phyloP scores from a whole-genome alignment of 2,329 filamentous ascomycete genomes.

The Lecanicillium sp. region DNA sequence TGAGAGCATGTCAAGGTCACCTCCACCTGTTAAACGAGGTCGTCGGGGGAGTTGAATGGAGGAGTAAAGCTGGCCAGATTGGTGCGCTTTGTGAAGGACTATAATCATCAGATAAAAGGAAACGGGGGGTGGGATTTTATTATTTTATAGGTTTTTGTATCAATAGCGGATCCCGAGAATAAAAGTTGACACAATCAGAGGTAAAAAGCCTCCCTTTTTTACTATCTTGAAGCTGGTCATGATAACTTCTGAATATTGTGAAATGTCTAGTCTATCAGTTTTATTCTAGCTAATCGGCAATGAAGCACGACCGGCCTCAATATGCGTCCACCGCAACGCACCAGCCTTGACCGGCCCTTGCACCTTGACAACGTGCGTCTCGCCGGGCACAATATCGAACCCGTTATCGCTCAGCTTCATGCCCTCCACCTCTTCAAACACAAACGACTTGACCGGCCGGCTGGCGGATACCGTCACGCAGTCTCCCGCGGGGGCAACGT shows the following conservation, averaged over 20 bases:
- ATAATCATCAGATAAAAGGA: neutral
- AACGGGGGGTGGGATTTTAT: slow-evolving; percentile 9
- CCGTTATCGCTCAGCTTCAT: slow-evolving; percentile 47
- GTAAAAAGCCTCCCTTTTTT: no score
- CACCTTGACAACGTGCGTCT: slow-evolving; percentile 15
- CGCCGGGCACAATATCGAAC: slow-evolving; percentile 49
- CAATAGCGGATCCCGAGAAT: slow-evolving; percentile 4
- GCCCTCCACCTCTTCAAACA: slow-evolving; percentile 39
- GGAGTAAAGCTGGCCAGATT: neutral
- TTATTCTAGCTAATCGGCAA: no score
- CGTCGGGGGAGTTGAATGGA: slow-evolving; percentile 17
- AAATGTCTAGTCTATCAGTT: no score
- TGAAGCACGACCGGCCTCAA: slow-evolving; percentile 10
- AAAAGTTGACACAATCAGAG: no score
- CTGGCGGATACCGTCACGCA: slow-evolving; percentile 24
- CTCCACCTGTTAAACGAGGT: slow-evolving; percentile 23
- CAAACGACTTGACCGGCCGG: slow-evolving; percentile 49
- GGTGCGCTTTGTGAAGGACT: no score
- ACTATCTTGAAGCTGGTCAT: no score
- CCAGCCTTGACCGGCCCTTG: slow-evolving; percentile 4
- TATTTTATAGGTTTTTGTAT: slow-evolving; percentile 5
- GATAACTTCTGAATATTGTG: no score
- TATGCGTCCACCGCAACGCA: slow-evolving; percentile 12
- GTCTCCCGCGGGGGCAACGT: slow-evolving; percentile 18
- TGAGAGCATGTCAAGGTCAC: slow-evolving; percentile 22